These are phyloP conservation scores for Hydnum rufescens DNA, from an alignment of 768 basidiomycete species.

Conservation along the genomic window DNA sequence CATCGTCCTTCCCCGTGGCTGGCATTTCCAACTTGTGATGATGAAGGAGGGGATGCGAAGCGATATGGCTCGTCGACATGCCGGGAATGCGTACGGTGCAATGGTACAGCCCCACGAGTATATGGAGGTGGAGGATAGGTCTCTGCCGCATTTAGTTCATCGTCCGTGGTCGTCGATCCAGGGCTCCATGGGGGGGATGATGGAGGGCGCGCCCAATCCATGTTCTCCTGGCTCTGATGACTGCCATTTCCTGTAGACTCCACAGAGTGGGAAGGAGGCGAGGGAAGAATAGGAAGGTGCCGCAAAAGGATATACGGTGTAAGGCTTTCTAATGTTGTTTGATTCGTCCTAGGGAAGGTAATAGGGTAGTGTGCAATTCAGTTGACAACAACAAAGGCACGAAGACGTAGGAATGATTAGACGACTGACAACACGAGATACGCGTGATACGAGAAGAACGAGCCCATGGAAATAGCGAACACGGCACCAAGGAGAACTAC, in stretches of 20 bases:
- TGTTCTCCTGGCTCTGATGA: no score
- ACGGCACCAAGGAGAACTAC: slow-evolving; percentile 39
- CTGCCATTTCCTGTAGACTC: no score
- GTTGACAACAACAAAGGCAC: background rate
- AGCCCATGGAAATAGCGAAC: slow-evolving; percentile 47
- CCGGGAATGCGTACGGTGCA: background rate
- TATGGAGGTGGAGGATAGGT: slow-evolving; percentile 12
- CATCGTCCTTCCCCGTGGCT: slow-evolving; percentile 27
- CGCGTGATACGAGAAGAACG: slow-evolving; percentile 56
- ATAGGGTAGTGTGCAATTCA: background rate
- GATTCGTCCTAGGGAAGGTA: slow-evolving; percentile 71
- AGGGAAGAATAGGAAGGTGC: slow-evolving; percentile 31
- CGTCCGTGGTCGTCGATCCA: background rate
- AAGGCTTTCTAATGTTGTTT: slow-evolving; percentile 65
- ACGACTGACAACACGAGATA: slow-evolving; percentile 50
- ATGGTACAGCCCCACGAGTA: slow-evolving; percentile 2
- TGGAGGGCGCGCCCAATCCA: no score
- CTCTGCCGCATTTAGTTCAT: slow-evolving; percentile 10
- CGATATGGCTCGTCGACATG: background rate
- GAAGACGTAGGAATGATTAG: background rate
- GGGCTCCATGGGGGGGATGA: slow-evolving; percentile 26
- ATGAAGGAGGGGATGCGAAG: background rate
- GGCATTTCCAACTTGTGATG: background rate
- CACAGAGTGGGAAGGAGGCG: slow-evolving; percentile 1
- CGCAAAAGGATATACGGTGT: slow-evolving; percentile 57